Evolutionary conservation across 2,329 filamentous ascomycete genomes (phyloP), one percentile per base, ranked within the genome.

Genomic region (Pseudogymnoascus sp.): DNA sequence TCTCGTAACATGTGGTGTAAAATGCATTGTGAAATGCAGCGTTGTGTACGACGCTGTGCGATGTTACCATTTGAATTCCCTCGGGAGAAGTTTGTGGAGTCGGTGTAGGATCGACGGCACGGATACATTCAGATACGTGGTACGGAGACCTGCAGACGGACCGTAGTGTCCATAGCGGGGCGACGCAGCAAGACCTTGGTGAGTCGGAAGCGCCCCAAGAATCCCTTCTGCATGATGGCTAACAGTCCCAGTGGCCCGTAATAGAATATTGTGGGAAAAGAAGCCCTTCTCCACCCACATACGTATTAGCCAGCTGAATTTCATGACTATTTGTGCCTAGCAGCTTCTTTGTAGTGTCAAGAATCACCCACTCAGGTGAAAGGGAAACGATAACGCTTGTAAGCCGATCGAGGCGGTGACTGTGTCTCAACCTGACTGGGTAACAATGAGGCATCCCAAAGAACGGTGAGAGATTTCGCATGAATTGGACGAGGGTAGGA

Each of bases 141-240:
- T 54, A 54, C 47, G 47, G 47, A 54, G 47, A 54, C 47, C 28
- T 54, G 47, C 47, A 54, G 47, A 54, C 47, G 47, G 47, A 54
- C 47, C 47, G 47, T 47, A 47, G 47, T 54, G 47, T 54, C 47
- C 47, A 54, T 54, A 54, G 47, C 47, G 47, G 47, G 47, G 47
- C 47, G 12, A 16, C 28, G 28, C 28, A 54, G 28, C n/a, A 54
- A 54, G 47, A 54, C 28, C 47, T 54, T 28, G 47, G 47, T 54
- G 47, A 54, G 47, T 32, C 47, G 47, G 47, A 54, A 54, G 47
- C 47, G 47, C 47, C 47, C 47, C 47, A 32, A 34, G 47, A 34
- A 34, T 14, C 47, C 16, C 47, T 54, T 54, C 47, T 54, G 28
- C 47, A 54, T 54, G 28, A 54, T 54, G 47, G 47, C 47, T 54